A percentile compares a stretch with the other conserved stretches of the same genome.
Evolutionary conservation across 73 alveolate species (phyloP).

Genomic region (Tetrahymena elliotti): DNA sequence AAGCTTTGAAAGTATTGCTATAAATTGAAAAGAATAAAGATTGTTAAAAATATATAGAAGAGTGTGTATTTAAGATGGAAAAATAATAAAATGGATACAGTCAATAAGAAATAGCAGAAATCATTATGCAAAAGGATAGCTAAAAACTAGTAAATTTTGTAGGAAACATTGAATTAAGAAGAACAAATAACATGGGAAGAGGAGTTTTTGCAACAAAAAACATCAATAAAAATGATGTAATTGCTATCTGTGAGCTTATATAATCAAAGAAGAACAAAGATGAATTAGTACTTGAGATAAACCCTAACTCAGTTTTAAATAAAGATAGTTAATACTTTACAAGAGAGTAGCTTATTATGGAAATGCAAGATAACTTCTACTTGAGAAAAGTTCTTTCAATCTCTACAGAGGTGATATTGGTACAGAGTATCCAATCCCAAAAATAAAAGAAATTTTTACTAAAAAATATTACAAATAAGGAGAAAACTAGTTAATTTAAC

Average conservation of each 20-base stretch:
- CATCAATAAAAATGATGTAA: not conserved
- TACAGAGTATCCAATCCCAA: not conserved
- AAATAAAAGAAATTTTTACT: not conserved
- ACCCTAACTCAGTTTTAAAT: not conserved
- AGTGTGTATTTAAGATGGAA: not conserved
- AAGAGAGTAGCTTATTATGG: not conserved
- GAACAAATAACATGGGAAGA: not conserved
- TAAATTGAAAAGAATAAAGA: not conserved
- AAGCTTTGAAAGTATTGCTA: not conserved
- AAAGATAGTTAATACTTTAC: too few species aligned
- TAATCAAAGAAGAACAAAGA: not conserved
- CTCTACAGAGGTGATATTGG: not conserved
- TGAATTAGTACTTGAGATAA: not conserved
- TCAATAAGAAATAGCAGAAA: not conserved
- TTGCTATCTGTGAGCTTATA: not conserved
- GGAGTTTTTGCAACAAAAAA: not conserved
- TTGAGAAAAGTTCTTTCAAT: not conserved
- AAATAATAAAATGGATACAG: not conserved
- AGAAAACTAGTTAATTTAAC: not conserved
- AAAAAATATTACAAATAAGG: not conserved
- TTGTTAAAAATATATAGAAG: not conserved
- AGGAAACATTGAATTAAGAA: not conserved
- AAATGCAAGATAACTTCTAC: not conserved
- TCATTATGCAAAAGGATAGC: too few species aligned
- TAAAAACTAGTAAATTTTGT: not conserved